Base-by-base conservation (phyloP, 1,139 yeast genomes). In the Starmera stellimalicola region DNA sequence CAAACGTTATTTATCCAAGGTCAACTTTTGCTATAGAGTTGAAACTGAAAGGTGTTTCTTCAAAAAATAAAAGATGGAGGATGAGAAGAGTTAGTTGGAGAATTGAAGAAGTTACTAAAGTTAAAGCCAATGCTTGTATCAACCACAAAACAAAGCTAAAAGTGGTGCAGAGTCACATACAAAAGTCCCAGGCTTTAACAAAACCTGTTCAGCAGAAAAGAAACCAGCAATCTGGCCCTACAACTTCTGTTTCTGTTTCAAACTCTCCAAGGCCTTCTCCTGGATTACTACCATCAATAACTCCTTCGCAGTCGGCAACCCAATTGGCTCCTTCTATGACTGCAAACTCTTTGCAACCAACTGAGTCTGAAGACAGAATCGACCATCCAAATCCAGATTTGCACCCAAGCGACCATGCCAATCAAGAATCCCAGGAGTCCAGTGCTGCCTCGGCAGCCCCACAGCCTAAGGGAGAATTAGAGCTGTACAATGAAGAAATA, bases 11-110 rank as follows among this genome's bases (percentile, higher is more conserved):
- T 16, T 83, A 83, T 53, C 98, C 98, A 9, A 80, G 83, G 48
- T 81, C 95, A 0, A 67, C 78, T 0, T 84, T 91, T 50, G 81
- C 93, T 0, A 67, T 91, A 20, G 96, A 87, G 50, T 62, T 91
- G 50, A 73, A 77, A 42, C 58, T 93, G 45, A 94, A 87, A 44
- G 91, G 94, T 38, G 71, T 91, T 18, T 73, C 79, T 2, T 60
- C 66, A 26, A 64, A 59, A 11, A 70, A 66, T 41, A 67, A 87
- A 43, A 68, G 96, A 43, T 91, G 98, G 98, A 70, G 94, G 55
- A 79, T 93, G 88, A 69, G 96, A 35, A 83, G 87, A 54, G 58
- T 91, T 33, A 69, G 68, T 37, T 91, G 98, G 97, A 69, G 87
- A 46, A 68, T 91, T n/a, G 95, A 88, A 51, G 98, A 91, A 54